Evolutionary conservation across 345 rosid species (phyloP).

Genomic region (Salix brachista): DNA sequence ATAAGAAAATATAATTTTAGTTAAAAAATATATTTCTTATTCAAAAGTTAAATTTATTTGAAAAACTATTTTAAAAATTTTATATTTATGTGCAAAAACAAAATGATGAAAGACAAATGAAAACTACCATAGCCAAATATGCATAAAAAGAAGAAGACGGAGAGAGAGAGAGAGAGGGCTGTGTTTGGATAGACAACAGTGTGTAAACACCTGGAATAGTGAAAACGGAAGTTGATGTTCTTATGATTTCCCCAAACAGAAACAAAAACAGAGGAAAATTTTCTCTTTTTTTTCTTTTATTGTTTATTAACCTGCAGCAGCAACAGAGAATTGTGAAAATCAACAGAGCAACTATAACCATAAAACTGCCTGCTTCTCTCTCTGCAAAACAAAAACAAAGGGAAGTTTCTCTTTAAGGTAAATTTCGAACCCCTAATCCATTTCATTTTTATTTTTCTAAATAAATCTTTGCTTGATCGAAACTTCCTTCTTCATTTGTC

Average conservation of each 20-base stretch:
- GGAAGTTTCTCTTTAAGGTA: background rate
- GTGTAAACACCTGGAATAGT: background rate
- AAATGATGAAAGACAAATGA: too few species aligned
- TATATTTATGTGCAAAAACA: too few species aligned
- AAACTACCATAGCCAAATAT: background rate
- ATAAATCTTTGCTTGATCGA: background rate
- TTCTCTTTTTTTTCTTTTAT: background rate
- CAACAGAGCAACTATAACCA: background rate
- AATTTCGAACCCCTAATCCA: constrained; percentile 9
- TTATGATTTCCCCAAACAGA: background rate
- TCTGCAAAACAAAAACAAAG: background rate
- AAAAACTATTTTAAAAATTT: too few species aligned
- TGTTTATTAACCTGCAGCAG: background rate
- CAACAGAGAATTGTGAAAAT: background rate
- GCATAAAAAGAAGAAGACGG: background rate
- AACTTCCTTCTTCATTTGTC: background rate
- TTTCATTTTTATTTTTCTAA: background rate
- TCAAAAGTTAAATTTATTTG: too few species aligned
- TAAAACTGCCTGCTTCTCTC: too few species aligned
- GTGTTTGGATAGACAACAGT: constrained; percentile 1
- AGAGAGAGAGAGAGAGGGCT: background rate
- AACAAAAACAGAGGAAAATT: background rate
- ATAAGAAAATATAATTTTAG: too few species aligned
- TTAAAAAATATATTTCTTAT: too few species aligned
- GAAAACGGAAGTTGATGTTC: background rate